Conservation (phyloP, 2,329 filamentous ascomycete genomes). For the Pseudogymnoascus sp. region DNA sequence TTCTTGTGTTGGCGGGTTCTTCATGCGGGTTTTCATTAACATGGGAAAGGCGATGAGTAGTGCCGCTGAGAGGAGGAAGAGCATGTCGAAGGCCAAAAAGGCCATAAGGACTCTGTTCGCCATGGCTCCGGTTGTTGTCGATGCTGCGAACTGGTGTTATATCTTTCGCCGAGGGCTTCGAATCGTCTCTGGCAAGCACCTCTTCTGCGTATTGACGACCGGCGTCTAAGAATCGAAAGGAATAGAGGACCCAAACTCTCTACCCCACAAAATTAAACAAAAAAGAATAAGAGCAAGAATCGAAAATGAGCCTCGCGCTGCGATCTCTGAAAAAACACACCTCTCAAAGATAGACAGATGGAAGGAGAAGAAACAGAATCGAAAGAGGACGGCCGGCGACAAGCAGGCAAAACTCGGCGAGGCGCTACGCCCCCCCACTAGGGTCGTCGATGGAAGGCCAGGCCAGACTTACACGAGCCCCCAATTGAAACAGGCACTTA, state of each 20-base stretch:
- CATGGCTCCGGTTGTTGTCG: slow-evolving; percentile 25
- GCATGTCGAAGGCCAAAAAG: slow-evolving; percentile 41
- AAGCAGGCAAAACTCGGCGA: background rate
- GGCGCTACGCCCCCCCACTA: background rate
- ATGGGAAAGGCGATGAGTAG: slow-evolving; percentile 46
- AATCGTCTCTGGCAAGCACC: background rate
- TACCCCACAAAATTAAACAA: background rate
- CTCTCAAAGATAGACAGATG: slow-evolving; percentile 1
- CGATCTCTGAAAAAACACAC: background rate
- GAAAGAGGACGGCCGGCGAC: background rate
- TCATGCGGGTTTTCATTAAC: slow-evolving; percentile 36
- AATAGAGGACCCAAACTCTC: background rate
- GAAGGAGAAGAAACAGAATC: background rate
- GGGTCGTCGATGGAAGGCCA: background rate
- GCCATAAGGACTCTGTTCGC: slow-evolving; percentile 44
- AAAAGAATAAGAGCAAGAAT: background rate
- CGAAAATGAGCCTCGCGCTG: slow-evolving; percentile 1
- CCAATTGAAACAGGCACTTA: slow-evolving; percentile 2
- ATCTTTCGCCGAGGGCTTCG: background rate
- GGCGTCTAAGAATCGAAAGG: background rate
- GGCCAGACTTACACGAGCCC: background rate
- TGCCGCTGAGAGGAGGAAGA: slow-evolving; percentile 44
- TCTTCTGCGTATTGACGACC: background rate
- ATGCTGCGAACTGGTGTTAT: background rate
- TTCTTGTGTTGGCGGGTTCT: slow-evolving; percentile 34